phyloP scores from a whole-genome alignment of 2,329 filamentous ascomycete genomes.

The Sarocladium kiliense region DNA sequence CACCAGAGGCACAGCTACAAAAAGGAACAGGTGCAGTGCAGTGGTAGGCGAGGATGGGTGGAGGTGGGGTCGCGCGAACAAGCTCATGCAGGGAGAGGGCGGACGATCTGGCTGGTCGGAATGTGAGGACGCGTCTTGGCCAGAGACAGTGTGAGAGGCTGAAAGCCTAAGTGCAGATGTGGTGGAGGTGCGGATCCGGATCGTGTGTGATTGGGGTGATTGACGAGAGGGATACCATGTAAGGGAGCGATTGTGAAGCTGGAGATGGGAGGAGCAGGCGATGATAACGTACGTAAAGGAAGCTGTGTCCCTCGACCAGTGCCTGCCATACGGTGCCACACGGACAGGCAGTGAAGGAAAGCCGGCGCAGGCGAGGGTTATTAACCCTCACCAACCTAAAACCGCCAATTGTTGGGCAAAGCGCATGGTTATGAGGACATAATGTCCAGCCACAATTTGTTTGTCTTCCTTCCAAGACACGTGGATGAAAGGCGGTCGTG shows the following conservation, averaged over 20 bases:
- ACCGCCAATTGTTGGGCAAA: not conserved
- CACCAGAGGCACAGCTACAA: not conserved
- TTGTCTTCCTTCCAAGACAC: no score
- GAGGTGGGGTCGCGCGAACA: not conserved
- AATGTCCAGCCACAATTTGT: no score
- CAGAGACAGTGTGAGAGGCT: not conserved
- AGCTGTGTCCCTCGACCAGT: no score
- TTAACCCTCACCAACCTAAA: not conserved
- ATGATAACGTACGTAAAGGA: no score
- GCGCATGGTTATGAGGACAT: not conserved
- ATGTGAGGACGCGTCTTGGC: not conserved
- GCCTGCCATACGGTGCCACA: no score
- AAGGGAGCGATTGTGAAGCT: no score
- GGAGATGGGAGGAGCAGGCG: no score
- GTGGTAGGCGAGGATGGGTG: not conserved
- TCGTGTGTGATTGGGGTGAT: not conserved
- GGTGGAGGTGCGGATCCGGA: not conserved
- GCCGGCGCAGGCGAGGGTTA: not conserved
- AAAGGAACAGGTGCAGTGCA: not conserved
- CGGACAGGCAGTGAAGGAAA: no score
- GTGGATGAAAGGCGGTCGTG: no score
- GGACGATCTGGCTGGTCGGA: not conserved
- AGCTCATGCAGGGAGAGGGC: conserved; percentile 2
- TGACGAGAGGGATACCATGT: not conserved
- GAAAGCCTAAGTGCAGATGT: not conserved